Percentiles rank a stretch among this genome's conserved stretches.
phyloP scores from a whole-genome alignment of 352 stramenopile species.

The Achlya hypogyna region DNA sequence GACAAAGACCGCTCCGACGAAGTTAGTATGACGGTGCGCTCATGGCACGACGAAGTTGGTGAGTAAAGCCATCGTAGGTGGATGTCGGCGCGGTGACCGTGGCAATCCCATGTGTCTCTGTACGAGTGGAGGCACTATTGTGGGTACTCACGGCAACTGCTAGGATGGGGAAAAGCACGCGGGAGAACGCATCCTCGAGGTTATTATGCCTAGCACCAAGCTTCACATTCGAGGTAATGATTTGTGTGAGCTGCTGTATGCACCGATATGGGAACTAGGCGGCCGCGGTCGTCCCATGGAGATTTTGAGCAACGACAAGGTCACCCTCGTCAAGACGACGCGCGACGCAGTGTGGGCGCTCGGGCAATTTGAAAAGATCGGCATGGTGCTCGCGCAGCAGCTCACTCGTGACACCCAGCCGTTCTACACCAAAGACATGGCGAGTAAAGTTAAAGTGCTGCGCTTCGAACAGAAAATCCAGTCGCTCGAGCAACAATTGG shows the following conservation, averaged over 20 bases:
- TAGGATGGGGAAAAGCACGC: not conserved
- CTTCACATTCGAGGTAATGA: constrained; percentile 4
- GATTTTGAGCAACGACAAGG: not conserved
- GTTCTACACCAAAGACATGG: constrained; percentile 10
- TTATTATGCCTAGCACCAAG: not conserved
- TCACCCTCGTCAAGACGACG: not conserved
- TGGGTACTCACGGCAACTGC: not conserved
- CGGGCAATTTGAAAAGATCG: constrained; percentile 7
- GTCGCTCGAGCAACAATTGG: constrained; percentile 7
- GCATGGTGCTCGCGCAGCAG: not conserved
- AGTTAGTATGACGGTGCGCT: not conserved
- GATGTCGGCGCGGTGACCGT: constrained; percentile 6
- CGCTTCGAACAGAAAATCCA: constrained; percentile 15
- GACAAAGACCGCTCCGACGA: constrained; percentile 7
- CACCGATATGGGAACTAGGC: not conserved
- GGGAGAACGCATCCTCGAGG: not conserved
- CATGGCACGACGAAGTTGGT: not conserved
- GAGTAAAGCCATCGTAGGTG: not conserved
- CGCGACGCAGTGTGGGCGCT: constrained; percentile 3
- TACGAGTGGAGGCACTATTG: not conserved
- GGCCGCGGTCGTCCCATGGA: not conserved
- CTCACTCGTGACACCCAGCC: not conserved
- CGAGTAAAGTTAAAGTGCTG: not conserved
- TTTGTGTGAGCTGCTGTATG: not conserved
- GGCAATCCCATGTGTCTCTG: not conserved